Conservation (phyloP, 768 basidiomycete species). For the Polyporus arcularius region DNA sequence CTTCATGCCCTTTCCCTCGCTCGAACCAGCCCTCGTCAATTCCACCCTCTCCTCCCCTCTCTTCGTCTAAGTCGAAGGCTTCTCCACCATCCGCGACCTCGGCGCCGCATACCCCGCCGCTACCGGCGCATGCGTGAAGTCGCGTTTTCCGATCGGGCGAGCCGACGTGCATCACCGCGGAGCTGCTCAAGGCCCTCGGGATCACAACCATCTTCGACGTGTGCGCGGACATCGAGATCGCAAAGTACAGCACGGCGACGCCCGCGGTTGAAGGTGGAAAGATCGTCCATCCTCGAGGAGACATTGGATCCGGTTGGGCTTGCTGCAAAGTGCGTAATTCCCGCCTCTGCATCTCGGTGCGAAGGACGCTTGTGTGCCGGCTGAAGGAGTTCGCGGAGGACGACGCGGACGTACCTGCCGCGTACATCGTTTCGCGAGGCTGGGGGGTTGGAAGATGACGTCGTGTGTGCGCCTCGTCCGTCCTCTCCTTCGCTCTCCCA, state of each 20-base stretch:
- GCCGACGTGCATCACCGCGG: constrained; percentile 34
- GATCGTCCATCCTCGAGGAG: constrained; percentile 23
- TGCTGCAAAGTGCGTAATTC: not conserved
- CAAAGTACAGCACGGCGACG: constrained; percentile 32
- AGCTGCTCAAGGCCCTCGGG: constrained; percentile 36
- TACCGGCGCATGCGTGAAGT: constrained; percentile 26
- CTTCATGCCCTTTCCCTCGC: not conserved
- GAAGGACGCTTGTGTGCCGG: constrained; percentile 25
- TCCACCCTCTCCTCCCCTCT: constrained; percentile 27
- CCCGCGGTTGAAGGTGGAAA: constrained; percentile 33
- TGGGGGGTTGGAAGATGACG: no score
- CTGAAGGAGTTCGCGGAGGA: constrained; percentile 32
- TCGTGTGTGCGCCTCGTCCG: no score
- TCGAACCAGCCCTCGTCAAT: not conserved
- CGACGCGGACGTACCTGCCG: constrained; percentile 28
- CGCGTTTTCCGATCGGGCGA: constrained; percentile 45
- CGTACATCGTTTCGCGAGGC: not conserved
- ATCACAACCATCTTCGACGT: constrained; percentile 43
- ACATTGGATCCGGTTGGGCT: constrained; percentile 32
- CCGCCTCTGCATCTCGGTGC: no score
- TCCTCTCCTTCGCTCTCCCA: no score
- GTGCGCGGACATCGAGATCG: constrained; percentile 39
- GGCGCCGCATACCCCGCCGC: constrained; percentile 27
- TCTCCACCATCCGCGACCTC: constrained; percentile 40
- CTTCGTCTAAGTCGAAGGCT: constrained; percentile 41